Base-by-base conservation (phyloP, 345 rosid genomes). In the Ceriops tagal region DNA sequence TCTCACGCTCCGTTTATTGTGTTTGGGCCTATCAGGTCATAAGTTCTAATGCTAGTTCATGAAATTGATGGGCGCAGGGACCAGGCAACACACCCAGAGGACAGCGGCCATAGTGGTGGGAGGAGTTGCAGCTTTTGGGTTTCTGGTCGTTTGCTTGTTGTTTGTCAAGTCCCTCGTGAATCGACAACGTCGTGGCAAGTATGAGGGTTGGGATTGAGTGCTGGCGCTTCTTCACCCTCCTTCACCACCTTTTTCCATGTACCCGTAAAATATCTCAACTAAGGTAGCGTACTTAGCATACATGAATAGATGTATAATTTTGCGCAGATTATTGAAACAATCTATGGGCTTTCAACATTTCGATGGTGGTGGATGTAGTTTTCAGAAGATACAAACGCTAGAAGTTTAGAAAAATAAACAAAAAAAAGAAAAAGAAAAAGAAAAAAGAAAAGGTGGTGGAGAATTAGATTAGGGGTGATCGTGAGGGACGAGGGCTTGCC, bases 91-190 rank as follows among this genome's bases (percentile, higher is more conserved):
- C 37, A 83, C 88, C 3, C 80, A 87, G 75, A 89, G 77, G 80
- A 89, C 91, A 0, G 92, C 88, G 81, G 97, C 96, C n/a, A 84
- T 88, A 61, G 93, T 83, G 30, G 83, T 93, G 3, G 98, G 98
- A 64, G 89, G 93, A 59, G 85, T 84, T 31, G 96, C 96, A 53
- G 97, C 84, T 39, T 73, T 83, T 18, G 92, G 90, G 22, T 88
- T 91, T 67, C 65, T 85, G 4, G 24, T 89, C 57, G 93, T 81
- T 61, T 87, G 85, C 75, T 66, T 93, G 81, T 67, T 93, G 86
- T 90, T 84, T 72, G 64, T 68, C 4, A 84, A 59, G 76, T 82
- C 91, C 13, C 57, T 79, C 5, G n/a, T 81, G 66, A 91, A 87
- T 24, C 26, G 84, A 93, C 26, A 80, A 81, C 78, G 82, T 18